Conservation (phyloP, 179 eudicot genomes). For the Amaranthus tricolor region DNA sequence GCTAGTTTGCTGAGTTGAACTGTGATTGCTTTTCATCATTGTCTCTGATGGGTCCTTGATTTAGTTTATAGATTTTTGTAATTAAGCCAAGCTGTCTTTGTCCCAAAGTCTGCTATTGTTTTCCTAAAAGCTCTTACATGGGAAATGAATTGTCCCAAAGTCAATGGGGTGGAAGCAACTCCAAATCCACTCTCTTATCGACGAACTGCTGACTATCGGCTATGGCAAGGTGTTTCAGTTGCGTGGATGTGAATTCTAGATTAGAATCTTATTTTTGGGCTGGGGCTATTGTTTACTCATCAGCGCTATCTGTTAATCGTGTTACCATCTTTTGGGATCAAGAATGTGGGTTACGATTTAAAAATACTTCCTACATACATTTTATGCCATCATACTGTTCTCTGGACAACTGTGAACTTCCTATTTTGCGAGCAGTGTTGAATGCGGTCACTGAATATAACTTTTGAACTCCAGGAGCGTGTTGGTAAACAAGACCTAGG, state of each 20-base stretch:
- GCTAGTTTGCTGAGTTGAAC: neutral
- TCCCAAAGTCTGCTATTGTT: no score
- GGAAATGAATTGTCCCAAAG: no score
- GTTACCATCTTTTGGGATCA: no score
- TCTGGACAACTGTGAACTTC: neutral
- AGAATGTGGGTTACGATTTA: neutral
- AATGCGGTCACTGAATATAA: constrained; percentile 9
- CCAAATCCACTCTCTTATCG: no score
- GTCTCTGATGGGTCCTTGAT: neutral
- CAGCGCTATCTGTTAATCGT: neutral
- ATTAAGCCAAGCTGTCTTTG: neutral
- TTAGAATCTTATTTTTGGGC: neutral
- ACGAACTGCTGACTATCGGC: neutral
- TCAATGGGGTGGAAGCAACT: no score
- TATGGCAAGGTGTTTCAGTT: neutral
- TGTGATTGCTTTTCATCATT: neutral
- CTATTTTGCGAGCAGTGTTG: neutral
- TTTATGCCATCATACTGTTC: neutral
- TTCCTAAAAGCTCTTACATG: no score
- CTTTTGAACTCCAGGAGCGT: constrained; percentile 23
- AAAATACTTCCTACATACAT: neutral
- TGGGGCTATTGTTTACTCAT: neutral
- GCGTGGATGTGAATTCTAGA: neutral
- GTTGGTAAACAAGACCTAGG: constrained; percentile 6
- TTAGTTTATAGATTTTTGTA: neutral